Evolutionary conservation across 2,329 filamentous ascomycete species (phyloP), one percentile per base, ranked within the genome.

Genomic region (Macrophomina tecta): DNA sequence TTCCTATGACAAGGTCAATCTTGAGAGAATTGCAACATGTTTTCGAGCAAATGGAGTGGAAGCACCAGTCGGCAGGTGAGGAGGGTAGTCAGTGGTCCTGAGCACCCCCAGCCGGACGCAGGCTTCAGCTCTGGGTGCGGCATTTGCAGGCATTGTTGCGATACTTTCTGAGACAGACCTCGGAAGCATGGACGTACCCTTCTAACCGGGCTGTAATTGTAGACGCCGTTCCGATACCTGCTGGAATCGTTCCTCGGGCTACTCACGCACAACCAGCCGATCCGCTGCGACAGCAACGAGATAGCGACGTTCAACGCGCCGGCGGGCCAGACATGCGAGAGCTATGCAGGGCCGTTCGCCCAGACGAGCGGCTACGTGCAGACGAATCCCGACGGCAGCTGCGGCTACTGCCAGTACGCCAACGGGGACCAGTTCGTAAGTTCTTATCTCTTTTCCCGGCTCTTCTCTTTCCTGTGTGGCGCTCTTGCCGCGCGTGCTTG

Each of bases 161-260:
- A 23, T 23, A 23, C 23, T 23, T 23, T 23, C 23, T 23, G 23
- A 23, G 23, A 23, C 23, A 23, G 23, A 23, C 23, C 23, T 23
- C 23, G 23, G 23, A 23, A 23, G 23, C 23, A 23, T 23, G 23
- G 2, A 23, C 23, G 40, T 64, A 56, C 36, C 32, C 2, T 36
- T 77, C 7, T 87, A 84, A 84, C 32, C 12, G n/a, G 23, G 9
- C 49, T 5, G 56, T n/a, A 5, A 23, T 87, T 89, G 86, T 91
- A 91, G 75, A 88, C 88, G 0, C 90, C 90, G 0, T 90, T 90
- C 76, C 85, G 86, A 68, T 91, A 91, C 70, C 82, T 91, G 0
- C 77, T 92, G 2, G 87, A 89, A 71, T 88, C 83, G 0, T 83
- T 90, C 63, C 79, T 92, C 0, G 85, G 82, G 0, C 83, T 85